phyloP scores from a whole-genome alignment of 2,329 filamentous ascomycete species.

The Didymella exigua region DNA sequence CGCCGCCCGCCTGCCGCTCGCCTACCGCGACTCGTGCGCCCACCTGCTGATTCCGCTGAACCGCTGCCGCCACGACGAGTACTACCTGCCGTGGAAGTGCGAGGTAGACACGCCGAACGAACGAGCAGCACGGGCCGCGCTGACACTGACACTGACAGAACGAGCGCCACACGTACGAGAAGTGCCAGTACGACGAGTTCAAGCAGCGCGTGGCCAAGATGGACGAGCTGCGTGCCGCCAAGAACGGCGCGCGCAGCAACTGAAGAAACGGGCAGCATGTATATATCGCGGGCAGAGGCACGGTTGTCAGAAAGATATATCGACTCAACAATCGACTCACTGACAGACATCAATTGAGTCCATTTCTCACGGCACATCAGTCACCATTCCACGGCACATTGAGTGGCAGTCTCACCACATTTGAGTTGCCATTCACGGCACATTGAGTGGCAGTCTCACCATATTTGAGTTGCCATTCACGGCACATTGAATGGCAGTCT shows the following conservation, averaged over 20 bases:
- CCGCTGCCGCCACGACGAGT: constrained; percentile 88
- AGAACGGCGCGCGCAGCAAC: constrained; percentile 85
- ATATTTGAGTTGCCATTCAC: too few relatives aligned
- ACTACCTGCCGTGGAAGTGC: constrained; percentile 98
- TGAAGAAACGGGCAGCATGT: constrained; percentile 50
- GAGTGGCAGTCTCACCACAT: too few relatives aligned
- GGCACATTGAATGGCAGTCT: too few relatives aligned
- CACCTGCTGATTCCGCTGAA: constrained; percentile 95
- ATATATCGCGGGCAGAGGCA: constrained; percentile 43
- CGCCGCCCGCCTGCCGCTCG: constrained; percentile 82
- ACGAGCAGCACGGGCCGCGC: background rate
- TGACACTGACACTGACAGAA: constrained; percentile 62
- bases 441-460: too few relatives aligned
- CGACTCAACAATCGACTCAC: too few relatives aligned
- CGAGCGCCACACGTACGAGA: constrained; percentile 97
- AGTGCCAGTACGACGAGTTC: constrained; percentile 99
- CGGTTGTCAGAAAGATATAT: too few relatives aligned
- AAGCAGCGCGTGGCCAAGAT: constrained; percentile 98
- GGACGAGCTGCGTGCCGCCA: constrained; percentile 89
- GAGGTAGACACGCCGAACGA: constrained; percentile 63
- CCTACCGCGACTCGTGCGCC: constrained; percentile 95
- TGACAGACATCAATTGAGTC: too few relatives aligned
- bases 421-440: too few relatives aligned
- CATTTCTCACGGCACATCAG: too few relatives aligned
- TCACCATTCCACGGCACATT: too few relatives aligned